Evolutionary conservation across 2,329 filamentous ascomycete species (phyloP), one percentile per base, ranked within the genome.

Genomic region (Trichoderma citrinoviride): DNA sequence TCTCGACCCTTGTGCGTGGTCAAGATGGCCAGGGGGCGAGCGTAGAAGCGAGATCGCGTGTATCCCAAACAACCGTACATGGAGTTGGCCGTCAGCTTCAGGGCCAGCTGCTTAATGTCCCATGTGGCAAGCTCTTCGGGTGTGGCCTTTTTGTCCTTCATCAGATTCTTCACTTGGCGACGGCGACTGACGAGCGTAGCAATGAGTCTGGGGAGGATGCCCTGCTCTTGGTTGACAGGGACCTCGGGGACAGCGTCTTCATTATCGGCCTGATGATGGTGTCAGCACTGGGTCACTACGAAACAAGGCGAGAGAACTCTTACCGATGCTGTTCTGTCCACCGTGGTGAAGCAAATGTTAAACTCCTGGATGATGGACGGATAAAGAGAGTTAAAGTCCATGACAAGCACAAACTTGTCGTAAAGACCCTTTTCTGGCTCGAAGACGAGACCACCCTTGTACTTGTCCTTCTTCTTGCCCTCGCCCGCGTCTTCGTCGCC

Each of bases 11-110:
- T 98, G 81, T 89, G 96, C 0, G 95, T 99, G 3, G 93, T 98
- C 75, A 99, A 89, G 78, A 98, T 92, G 65, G 95, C 95, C 54
- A 99, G 83, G 12, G 95, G 95, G 64, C 95, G 88, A 66, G 95
- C 95, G 73, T 99, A 99, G 81, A 99, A 99, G 57, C 95, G 91
- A 65, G 95, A 98, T 75, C 93, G 96, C 14, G 92, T 94, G 76
- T 97, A 99, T 71, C 95, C 95, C 77, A 99, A 81, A 84, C 95
- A 99, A 71, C 95, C 95, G 77, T 99, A 99, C 96, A 99, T 99
- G 70, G 94, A 98, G 80, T 99, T 99, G 73, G 95, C 95, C 49
- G 96, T 99, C 60, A 99, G 86, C 80, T 99, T 99, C 73, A 99
- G 80, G 29, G 95, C 96, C 76, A 97, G 83, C 78, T 99, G 95